Evolutionary conservation across 176 grass and related monocot genomes (phyloP).

Genomic region (Ananas comosus): DNA sequence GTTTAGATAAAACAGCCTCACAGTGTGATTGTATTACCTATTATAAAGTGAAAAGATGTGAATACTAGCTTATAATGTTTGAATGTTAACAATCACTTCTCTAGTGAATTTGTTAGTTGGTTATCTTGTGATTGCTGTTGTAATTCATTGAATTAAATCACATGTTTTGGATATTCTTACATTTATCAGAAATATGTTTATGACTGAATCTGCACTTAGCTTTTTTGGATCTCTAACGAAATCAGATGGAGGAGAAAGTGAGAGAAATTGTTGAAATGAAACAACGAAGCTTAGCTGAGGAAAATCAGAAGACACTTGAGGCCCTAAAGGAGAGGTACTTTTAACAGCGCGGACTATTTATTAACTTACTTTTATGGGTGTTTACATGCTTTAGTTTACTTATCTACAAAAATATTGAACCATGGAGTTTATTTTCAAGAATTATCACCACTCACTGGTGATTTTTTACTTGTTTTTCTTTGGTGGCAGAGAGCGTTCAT

Average conservation of each 20-base stretch:
- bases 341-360: constrained; percentile 11
- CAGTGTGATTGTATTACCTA: neutral
- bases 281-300: constrained; percentile 93
- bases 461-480: constrained; percentile 2
- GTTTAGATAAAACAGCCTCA: too few relatives aligned
- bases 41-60: neutral
- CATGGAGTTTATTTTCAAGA: neutral
- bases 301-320: constrained; percentile 98
- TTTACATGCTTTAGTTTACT: constrained; percentile 7
- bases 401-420: neutral
- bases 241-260: constrained; percentile 99
- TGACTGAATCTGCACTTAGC: constrained; percentile 2
- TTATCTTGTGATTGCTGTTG: too few relatives aligned
- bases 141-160: too few relatives aligned
- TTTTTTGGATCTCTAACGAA: constrained; percentile 9
- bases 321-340: constrained; percentile 94
- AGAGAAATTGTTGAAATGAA: constrained; percentile 99
- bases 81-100: neutral
- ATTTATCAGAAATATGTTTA: constrained; percentile 6
- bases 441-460: neutral
- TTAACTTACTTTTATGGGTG: neutral
- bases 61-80: neutral
- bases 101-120: too few relatives aligned
- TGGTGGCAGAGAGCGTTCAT: constrained; percentile 57
- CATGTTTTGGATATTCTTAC: neutral